phyloP scores from a whole-genome alignment of 768 basidiomycete genomes.

The Omphalotus guepiniiformis region DNA sequence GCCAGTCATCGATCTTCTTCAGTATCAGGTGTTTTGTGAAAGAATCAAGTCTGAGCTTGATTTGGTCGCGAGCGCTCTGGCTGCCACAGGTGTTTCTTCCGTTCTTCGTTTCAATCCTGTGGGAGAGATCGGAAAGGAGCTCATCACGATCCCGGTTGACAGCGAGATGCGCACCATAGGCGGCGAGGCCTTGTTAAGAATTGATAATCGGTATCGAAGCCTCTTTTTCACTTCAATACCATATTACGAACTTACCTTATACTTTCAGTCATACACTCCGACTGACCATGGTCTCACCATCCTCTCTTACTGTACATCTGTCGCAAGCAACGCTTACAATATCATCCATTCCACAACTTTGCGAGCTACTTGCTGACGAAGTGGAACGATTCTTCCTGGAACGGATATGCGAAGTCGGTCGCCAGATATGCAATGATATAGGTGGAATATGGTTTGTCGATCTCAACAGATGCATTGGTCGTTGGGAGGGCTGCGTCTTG shows the following conservation, averaged over 20 bases:
- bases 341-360: slow-evolving; percentile 71
- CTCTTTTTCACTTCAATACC: not conserved
- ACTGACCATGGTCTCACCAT: slow-evolving; percentile 73
- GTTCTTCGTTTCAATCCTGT: slow-evolving; percentile 57
- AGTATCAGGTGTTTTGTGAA: slow-evolving; percentile 72
- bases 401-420: slow-evolving; percentile 66
- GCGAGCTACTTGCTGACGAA: slow-evolving; percentile 73
- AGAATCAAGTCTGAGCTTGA: slow-evolving; percentile 56
- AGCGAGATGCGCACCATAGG: slow-evolving; percentile 42
- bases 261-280: slow-evolving; percentile 61
- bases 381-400: slow-evolving; percentile 66
- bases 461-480: slow-evolving; percentile 62
- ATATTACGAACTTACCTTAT: not conserved
- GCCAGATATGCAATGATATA: slow-evolving; percentile 42
- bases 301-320: slow-evolving; percentile 71
- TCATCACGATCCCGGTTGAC: slow-evolving; percentile 48
- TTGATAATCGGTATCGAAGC: slow-evolving; percentile 61
- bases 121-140: slow-evolving; percentile 60
- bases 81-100: slow-evolving; percentile 49
- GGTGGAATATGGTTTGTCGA: slow-evolving; percentile 82
- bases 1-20: slow-evolving; percentile 73
- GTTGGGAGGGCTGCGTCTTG: slow-evolving; percentile 80
- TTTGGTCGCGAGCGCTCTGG: slow-evolving; percentile 45
- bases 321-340: slow-evolving; percentile 74
- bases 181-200: slow-evolving; percentile 70